Conservation (phyloP, 2,329 filamentous ascomycete species). For the Xylaria sp. region DNA sequence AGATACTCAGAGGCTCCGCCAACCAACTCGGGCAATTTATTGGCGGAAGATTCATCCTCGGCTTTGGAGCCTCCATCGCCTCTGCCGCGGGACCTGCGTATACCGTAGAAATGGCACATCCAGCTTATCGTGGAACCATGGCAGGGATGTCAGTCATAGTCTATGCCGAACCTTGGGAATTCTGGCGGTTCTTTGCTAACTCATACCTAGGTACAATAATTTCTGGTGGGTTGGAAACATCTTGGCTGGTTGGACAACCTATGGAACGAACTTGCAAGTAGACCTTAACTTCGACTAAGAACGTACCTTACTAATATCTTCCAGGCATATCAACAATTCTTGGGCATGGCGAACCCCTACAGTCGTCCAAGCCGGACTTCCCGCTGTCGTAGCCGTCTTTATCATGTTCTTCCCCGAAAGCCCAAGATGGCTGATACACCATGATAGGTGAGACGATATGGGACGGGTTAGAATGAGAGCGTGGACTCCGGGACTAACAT, state of each 20-base stretch:
- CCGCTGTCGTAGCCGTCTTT: constrained; percentile 58
- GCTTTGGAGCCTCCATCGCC: constrained; percentile 69
- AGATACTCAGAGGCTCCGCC: constrained; percentile 53
- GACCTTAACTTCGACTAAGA: not conserved
- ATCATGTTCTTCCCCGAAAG: constrained; percentile 52
- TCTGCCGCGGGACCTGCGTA: constrained; percentile 71
- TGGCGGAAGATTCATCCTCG: constrained; percentile 64
- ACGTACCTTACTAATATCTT: constrained; percentile 35
- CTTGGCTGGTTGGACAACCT: constrained; percentile 63
- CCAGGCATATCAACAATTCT: constrained; percentile 54
- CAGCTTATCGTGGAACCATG: constrained; percentile 69
- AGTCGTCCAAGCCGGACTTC: constrained; percentile 61
- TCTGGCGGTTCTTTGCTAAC: constrained; percentile 39
- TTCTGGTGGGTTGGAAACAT: constrained; percentile 65
- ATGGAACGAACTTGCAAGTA: constrained; percentile 51
- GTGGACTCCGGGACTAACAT: constrained; percentile 1
- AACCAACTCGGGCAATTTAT: constrained; percentile 63
- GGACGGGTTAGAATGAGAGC: not conserved
- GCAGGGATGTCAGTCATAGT: constrained; percentile 68
- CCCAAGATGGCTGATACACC: constrained; percentile 51
- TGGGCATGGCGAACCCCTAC: constrained; percentile 70
- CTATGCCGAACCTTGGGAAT: constrained; percentile 49
- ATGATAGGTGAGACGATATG: constrained; percentile 53
- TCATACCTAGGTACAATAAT: constrained; percentile 51
- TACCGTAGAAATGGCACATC: constrained; percentile 71